Evolutionary conservation across 2,329 filamentous ascomycete species (phyloP), one percentile per base, ranked within the genome.

Genomic region (Talaromyces islandicus): DNA sequence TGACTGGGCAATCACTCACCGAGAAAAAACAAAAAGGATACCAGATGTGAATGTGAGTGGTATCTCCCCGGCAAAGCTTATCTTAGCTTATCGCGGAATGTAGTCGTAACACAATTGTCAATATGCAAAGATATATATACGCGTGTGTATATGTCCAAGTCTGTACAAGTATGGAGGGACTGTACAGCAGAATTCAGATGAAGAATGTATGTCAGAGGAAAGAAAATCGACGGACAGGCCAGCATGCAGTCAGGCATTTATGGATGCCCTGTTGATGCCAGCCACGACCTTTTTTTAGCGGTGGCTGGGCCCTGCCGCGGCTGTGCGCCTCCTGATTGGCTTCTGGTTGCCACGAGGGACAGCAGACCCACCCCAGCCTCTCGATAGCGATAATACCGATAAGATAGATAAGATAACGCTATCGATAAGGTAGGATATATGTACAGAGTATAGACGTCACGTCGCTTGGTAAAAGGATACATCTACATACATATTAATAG

Each of bases 61-160:
- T 29, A n/a, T 35, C 30, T 48, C 29, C 27, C 29, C 46, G 30
- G 27, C 50, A 43, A 41, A 30, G 55, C 38, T 54, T 61, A 61
- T 61, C 59, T 61, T 55, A 61, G 59, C 59, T 58, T 61, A 61
- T 61, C 59, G 54, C 7, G 51, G 21, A 29, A 46, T 53, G 27
- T 17, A 25, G 46, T 17, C 32, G 38, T 35, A 21, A 24, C 30
- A 32, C 24, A 12, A 21, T 46, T 21, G 38, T n/a, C 25, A 27
- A 41, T 52, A 24, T 58, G 30, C 25, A 30, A 53, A 54, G 53
- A 25, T 6, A 27, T 11, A 29, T 17, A 21, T 17, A 43, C 41
- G 30, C 25, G 51, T n/a, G 50, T n/a, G 30, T 32, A 55, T 24
- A 51, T n/a, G 30, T 27, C 54, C 14, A 6, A 55, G 24, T 41